These are phyloP conservation scores for Pyricularia sp. DNA, from an alignment of 2,329 filamentous ascomycete species.

Conservation along the genomic window DNA sequence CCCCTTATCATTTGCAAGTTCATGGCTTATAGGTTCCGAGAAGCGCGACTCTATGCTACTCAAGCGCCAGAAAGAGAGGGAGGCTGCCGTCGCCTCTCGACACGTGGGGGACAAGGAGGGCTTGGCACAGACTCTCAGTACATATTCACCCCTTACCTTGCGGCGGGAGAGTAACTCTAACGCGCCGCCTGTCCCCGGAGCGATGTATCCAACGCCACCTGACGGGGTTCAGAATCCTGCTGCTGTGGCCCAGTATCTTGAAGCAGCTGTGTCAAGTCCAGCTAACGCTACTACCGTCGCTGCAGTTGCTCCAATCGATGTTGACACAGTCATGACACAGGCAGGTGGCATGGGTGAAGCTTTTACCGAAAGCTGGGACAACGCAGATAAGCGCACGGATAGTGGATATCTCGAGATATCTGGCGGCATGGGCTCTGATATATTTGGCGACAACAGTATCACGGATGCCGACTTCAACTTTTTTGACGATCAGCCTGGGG, in stretches of 20 bases:
- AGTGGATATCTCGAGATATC: slow-evolving; percentile 37
- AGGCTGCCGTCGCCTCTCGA: slow-evolving; percentile 21
- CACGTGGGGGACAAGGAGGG: slow-evolving; percentile 29
- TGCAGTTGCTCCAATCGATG: slow-evolving; percentile 18
- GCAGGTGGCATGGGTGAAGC: slow-evolving; percentile 13
- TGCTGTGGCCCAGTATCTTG: slow-evolving; percentile 42
- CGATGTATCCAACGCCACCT: slow-evolving; percentile 61
- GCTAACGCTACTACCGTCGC: slow-evolving; percentile 25
- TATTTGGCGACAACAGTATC: slow-evolving; percentile 61
- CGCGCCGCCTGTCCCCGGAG: slow-evolving; percentile 24
- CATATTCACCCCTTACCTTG: slow-evolving; percentile 37
- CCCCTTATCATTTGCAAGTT: slow-evolving; percentile 31
- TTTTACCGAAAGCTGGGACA: slow-evolving; percentile 27
- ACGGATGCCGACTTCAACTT: slow-evolving; percentile 77
- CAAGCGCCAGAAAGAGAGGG: slow-evolving; percentile 38
- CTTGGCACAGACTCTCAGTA: slow-evolving; percentile 29
- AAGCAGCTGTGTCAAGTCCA: slow-evolving; percentile 43
- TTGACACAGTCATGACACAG: slow-evolving; percentile 21
- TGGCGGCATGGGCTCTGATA: slow-evolving; percentile 53
- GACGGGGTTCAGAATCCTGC: slow-evolving; percentile 45
- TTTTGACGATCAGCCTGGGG: slow-evolving; percentile 52
- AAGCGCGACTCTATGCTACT: slow-evolving; percentile 34
- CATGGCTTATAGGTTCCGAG: slow-evolving; percentile 30
- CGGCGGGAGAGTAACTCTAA: slow-evolving; percentile 34
- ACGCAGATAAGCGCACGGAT: slow-evolving; percentile 32